Base-by-base conservation (phyloP, 176 grass and related monocot genomes). In the Oryza coarctata region DNA sequence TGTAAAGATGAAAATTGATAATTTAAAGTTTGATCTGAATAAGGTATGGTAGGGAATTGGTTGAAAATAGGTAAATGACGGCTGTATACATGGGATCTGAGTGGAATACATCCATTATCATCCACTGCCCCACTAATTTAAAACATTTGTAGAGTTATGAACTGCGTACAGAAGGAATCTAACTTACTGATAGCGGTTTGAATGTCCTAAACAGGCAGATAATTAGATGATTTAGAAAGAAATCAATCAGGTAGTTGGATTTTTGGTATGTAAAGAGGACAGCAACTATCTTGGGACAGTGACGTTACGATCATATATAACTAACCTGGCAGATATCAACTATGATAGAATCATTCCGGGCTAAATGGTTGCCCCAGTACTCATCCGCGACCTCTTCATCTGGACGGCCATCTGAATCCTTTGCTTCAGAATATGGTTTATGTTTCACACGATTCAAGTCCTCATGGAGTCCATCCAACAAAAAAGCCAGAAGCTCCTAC, bases 381-480 rank as follows among this genome's bases (percentile, higher is more conserved):
- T 95, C 91, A 77, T 99, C 93, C 65, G 93, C 93, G 0, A 99
- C 93, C 73, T 99, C 91, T 84, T 91, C 90, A 91, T 93, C 96
- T 12, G 90, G 85, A 68, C 85, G 87, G 30, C 83, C 91, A 86
- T 91, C 85, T 71, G 89, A 84, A 93, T 99, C 91, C 68, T 95
- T 95, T 63, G 82, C 82, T 94, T 99, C 93, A 45, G 85, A 77
- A 88, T 99, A 99, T 29, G 96, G 93, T 83, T 95, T 99, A 29
- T 77, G 69, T 92, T 91, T 99, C 23, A 99, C 96, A 88, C 91
- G 87, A 65, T 99, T 99, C 71, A 99, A 88, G 90, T 95, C 96
- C 88, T 99, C 96, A 80, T 99, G 96, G 35, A 99, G 91, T 71
- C 96, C 96, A 83, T 99, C 96, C 83, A 99, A 92, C 71, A 99